phyloP scores from a whole-genome alignment of 768 basidiomycete genomes.

The Naganishia vaughanmartiniae region DNA sequence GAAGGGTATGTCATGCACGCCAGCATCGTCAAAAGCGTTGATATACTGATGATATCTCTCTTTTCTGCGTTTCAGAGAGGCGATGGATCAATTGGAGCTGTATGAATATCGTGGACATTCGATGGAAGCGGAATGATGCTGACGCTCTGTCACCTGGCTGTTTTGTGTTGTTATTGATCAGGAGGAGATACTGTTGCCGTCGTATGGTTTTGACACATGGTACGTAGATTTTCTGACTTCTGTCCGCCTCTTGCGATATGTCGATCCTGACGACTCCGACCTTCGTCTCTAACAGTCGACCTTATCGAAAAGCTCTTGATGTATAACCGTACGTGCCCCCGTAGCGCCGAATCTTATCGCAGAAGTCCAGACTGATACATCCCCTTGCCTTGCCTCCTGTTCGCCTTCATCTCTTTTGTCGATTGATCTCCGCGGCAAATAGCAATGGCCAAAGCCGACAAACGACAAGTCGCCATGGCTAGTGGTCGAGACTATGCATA shows the following conservation, averaged over 20 bases:
- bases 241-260: not conserved
- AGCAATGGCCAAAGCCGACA: conserved; percentile 27
- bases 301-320: conserved; percentile 94
- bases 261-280: not conserved
- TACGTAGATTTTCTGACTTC: conserved; percentile 29
- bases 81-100: conserved; percentile 80
- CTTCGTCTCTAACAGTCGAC: conserved; percentile 61
- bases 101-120: conserved; percentile 28
- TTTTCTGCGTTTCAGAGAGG: conserved; percentile 62
- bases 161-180: conserved; percentile 13
- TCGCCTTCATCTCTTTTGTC: not conserved
- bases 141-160: conserved; percentile 1
- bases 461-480: conserved; percentile 6
- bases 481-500: conserved; percentile 10
- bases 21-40: not conserved
- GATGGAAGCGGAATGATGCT: not conserved
- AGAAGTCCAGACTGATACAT: not conserved
- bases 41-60: conserved; percentile 11
- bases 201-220: conserved; percentile 92
- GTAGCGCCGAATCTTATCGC: not conserved
- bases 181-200: conserved; percentile 88
- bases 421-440: not conserved
- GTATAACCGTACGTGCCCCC: conserved; percentile 61
- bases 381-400: not conserved
- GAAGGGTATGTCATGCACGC: conserved; percentile 69